These are phyloP conservation scores for Volvox africanus DNA, from an alignment of 139 green algal genomes.

Conservation along the genomic window DNA sequence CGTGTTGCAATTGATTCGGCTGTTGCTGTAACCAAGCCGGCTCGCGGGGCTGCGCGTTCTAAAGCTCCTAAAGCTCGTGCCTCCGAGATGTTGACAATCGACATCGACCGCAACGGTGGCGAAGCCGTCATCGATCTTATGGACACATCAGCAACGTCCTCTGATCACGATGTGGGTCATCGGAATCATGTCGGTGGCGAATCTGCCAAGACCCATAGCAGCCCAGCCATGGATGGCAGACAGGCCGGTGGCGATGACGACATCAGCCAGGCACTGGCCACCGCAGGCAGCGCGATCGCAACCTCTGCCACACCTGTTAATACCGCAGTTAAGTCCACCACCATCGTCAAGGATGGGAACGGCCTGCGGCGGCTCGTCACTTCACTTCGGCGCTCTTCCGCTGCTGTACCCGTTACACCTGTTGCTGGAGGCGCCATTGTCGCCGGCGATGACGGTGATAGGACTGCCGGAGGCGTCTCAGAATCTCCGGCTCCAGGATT, in stretches of 20 bases:
- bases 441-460: not conserved
- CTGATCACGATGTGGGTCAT: not conserved
- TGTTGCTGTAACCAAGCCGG: not conserved
- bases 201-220: not conserved
- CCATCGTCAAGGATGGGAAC: not conserved
- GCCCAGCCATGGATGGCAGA: not conserved
- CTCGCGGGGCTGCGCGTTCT: not conserved
- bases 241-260: not conserved
- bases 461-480: not conserved
- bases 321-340: not conserved
- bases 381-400: not conserved
- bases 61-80: not conserved
- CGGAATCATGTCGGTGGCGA: no score
- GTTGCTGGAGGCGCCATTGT: no score
- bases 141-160: not conserved
- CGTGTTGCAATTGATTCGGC: not conserved
- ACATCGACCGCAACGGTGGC: not conserved
- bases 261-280: not conserved
- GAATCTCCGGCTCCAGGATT: not conserved
- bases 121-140: not conserved
- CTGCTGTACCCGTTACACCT: no score
- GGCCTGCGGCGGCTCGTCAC: slow-evolving; percentile 22
- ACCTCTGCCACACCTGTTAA: not conserved
- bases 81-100: not conserved
- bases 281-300: not conserved